Percentiles rank a stretch among this genome's conserved stretches.
phyloP scores from a whole-genome alignment of 2,329 filamentous ascomycete genomes.

The Colletotrichum liriopes region DNA sequence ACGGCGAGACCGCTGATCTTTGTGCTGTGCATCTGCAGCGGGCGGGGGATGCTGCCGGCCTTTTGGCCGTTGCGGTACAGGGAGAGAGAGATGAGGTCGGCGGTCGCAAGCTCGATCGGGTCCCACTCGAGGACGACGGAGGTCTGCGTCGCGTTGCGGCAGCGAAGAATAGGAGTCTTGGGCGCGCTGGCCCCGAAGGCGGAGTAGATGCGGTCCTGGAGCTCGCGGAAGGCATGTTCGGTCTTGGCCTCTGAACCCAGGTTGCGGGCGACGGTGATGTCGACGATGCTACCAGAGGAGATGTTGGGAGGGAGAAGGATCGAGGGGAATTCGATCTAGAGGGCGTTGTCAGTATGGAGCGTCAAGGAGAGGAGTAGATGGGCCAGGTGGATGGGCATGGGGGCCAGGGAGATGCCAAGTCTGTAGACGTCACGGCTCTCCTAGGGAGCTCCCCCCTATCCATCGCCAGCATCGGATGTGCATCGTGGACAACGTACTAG shows the following conservation, averaged over 20 bases:
- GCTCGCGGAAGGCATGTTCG: constrained; percentile 81
- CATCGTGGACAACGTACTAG: constrained; percentile 74
- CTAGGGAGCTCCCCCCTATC: neutral
- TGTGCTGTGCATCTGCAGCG: constrained; percentile 89
- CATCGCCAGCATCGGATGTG: neutral
- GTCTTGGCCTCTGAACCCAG: constrained; percentile 81
- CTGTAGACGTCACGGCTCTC: constrained; percentile 3
- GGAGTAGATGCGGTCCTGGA: constrained; percentile 91
- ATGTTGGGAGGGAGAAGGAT: constrained; percentile 97
- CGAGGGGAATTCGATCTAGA: constrained; percentile 96
- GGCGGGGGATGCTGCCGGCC: constrained; percentile 93
- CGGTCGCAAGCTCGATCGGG: constrained; percentile 91
- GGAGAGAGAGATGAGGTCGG: constrained; percentile 89
- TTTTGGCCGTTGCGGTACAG: constrained; percentile 97
- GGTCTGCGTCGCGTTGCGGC: constrained; percentile 98
- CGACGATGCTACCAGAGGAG: constrained; percentile 95
- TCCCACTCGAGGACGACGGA: constrained; percentile 99
- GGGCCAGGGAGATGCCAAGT: constrained; percentile 1
- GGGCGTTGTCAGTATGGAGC: constrained; percentile 44
- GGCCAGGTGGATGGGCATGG: constrained; percentile 38
- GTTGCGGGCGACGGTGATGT: constrained; percentile 96
- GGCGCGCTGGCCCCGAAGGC: constrained; percentile 89
- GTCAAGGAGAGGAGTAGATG: constrained; percentile 41
- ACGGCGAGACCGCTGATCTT: constrained; percentile 98
- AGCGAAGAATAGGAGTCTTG: constrained; percentile 83